Evolutionary conservation across 1,284 basidiomycete species (phyloP).

Genomic region (Sporisorium sorghi): DNA sequence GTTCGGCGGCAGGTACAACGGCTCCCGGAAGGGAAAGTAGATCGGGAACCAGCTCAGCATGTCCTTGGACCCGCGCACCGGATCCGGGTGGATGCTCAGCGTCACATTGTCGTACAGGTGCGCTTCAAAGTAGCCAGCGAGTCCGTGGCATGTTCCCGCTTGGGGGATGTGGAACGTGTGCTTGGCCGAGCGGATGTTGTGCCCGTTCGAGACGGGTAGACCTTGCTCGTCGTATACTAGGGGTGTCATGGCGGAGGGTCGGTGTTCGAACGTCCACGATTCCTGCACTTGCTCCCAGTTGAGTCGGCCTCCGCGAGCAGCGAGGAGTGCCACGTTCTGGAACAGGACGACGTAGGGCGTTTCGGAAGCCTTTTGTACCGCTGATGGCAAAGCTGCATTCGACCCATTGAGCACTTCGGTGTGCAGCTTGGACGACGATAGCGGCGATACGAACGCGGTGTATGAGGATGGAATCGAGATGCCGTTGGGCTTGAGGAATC

Average conservation of each 20-base stretch:
- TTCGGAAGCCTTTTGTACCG: slow-evolving; percentile 75
- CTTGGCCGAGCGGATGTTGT: slow-evolving; percentile 70
- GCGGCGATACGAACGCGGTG: slow-evolving; percentile 90
- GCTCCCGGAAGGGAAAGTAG: slow-evolving; percentile 87
- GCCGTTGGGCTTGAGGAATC: slow-evolving; percentile 77
- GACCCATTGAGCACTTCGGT: slow-evolving; percentile 43
- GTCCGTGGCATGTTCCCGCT: slow-evolving; percentile 92
- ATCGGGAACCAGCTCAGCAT: slow-evolving; percentile 99
- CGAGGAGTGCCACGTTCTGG: slow-evolving; percentile 76
- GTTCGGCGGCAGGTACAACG: slow-evolving; percentile 89
- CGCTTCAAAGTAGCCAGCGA: slow-evolving; percentile 98
- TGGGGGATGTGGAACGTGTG: slow-evolving; percentile 90
- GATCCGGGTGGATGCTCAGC: slow-evolving; percentile 92
- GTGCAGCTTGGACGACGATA: slow-evolving; percentile 89
- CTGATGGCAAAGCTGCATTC: slow-evolving; percentile 26
- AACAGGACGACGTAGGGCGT: slow-evolving; percentile 99
- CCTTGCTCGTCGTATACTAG: slow-evolving; percentile 57
- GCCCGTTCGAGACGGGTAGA: slow-evolving; percentile 70
- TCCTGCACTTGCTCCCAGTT: slow-evolving; percentile 85
- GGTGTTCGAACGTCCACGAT: slow-evolving; percentile 96
- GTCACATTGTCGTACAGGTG: slow-evolving; percentile 88
- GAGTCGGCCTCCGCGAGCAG: slow-evolving; percentile 73
- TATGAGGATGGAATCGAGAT: slow-evolving; percentile 97
- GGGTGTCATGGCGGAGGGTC: slow-evolving; percentile 47
- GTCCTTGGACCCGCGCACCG: slow-evolving; percentile 80